Percentiles rank a stretch among this genome's conserved stretches.
phyloP scores from a whole-genome alignment of 345 rosid species.

The Noccaea caerulescens region DNA sequence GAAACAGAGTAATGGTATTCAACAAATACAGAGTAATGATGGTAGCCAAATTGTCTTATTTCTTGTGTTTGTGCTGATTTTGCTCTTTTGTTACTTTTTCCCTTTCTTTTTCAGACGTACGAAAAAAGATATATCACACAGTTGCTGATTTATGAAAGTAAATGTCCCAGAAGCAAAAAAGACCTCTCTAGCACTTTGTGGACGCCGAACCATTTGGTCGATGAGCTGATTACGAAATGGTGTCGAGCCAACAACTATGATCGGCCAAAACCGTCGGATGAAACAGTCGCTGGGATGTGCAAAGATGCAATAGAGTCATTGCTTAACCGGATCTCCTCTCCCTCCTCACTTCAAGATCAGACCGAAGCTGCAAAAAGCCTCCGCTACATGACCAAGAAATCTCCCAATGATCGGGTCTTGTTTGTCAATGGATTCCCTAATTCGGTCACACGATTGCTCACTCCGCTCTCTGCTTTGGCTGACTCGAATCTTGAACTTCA shows the following conservation, averaged over 20 bases:
- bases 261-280: constrained; percentile 42
- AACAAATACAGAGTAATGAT: background rate
- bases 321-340: constrained; percentile 11
- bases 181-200: constrained; percentile 49
- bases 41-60: no score
- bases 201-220: constrained; percentile 42
- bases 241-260: constrained; percentile 45
- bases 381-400: no score
- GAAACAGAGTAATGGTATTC: constrained; percentile 20
- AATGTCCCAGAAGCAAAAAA: constrained; percentile 57
- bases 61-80: constrained; percentile 11
- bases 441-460: no score
- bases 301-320: constrained; percentile 44
- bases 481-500: no score
- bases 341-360: no score
- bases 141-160: constrained; percentile 48
- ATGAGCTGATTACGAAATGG: constrained; percentile 55
- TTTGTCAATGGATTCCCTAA: no score
- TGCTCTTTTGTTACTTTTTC: background rate
- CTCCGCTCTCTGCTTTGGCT: no score
- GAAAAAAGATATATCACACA: constrained; percentile 52
- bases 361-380: no score
- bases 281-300: constrained; percentile 32
- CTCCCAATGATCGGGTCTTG: no score
- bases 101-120: constrained; percentile 51